A percentile compares a stretch with the other conserved stretches of the same genome.
These are phyloP conservation scores for Alternaria consortialis DNA, from an alignment of 2,329 filamentous ascomycete species.

Conservation along the genomic window DNA sequence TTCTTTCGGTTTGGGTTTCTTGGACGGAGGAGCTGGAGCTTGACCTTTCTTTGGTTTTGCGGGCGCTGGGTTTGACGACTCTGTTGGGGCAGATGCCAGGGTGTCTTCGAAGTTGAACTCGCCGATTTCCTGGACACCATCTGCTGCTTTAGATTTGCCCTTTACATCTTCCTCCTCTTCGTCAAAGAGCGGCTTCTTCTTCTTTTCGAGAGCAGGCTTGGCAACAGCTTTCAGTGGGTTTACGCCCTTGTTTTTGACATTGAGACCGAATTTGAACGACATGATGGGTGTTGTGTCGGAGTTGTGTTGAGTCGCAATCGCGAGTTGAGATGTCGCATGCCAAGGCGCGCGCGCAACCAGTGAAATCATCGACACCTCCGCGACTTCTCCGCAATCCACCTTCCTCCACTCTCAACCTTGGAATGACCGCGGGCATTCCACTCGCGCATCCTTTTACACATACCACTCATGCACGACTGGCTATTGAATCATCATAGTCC, in stretches of 20 bases:
- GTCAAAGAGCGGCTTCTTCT: conserved; percentile 58
- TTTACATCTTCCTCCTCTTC: conserved; percentile 64
- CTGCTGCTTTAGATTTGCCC: conserved; percentile 46
- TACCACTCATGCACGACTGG: conserved; percentile 29
- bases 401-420: not conserved
- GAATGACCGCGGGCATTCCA: conserved; percentile 8
- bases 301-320: conserved; percentile 2
- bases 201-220: conserved; percentile 40
- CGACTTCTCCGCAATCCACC: conserved; percentile 30
- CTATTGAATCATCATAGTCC: conserved; percentile 16
- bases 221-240: conserved; percentile 24
- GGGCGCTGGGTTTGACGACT: conserved; percentile 33
- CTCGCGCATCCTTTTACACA: not conserved
- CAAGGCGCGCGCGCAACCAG: conserved; percentile 38
- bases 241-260: conserved; percentile 64
- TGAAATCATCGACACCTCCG: conserved; percentile 39
- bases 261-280: conserved; percentile 66
- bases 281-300: conserved; percentile 31
- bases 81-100: conserved; percentile 37
- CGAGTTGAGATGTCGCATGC: conserved; percentile 20
- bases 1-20: conserved; percentile 50
- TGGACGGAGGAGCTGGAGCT: conserved; percentile 43
- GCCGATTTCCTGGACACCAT: conserved; percentile 64
- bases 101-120: conserved; percentile 66
- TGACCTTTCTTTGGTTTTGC: conserved; percentile 50